Conservation (phyloP, 306 rosid genomes). For the Dryas alaskensis region DNA sequence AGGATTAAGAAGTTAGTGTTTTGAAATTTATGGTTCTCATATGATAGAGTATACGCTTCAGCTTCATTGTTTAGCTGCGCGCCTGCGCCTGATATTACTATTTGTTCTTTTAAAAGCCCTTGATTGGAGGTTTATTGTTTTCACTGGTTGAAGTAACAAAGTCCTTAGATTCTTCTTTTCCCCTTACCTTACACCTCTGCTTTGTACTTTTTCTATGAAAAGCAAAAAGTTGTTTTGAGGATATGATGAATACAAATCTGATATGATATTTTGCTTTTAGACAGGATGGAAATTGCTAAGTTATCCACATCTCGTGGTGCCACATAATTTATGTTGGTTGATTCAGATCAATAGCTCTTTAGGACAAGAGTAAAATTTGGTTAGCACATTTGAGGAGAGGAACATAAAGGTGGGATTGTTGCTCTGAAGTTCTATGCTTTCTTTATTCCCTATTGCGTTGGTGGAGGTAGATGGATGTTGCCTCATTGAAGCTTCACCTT, state of each 20-base stretch:
- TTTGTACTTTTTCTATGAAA: not conserved
- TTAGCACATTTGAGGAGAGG: slow-evolving; percentile 22
- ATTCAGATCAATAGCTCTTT: slow-evolving; percentile 12
- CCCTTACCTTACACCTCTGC: not conserved
- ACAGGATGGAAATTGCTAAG: slow-evolving; percentile 34
- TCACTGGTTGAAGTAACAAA: not conserved
- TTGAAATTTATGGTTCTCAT: not conserved
- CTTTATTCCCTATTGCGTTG: slow-evolving; percentile 31
- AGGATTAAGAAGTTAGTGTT: not conserved
- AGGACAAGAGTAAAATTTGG: slow-evolving; percentile 24
- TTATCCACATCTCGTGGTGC: slow-evolving; percentile 26
- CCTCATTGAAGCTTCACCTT: slow-evolving; percentile 43
- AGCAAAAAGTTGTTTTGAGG: not conserved
- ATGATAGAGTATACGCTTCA: not conserved
- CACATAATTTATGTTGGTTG: slow-evolving; percentile 7
- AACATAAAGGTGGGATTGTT: slow-evolving; percentile 16
- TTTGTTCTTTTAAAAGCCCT: not conserved
- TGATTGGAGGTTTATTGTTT: not conserved
- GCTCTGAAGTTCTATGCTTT: slow-evolving; percentile 38
- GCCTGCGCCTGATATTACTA: not conserved
- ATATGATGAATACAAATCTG: slow-evolving; percentile 1
- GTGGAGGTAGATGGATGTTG: slow-evolving; percentile 61
- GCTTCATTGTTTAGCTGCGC: not conserved
- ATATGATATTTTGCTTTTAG: slow-evolving; percentile 19
- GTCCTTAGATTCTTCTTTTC: not conserved